Evolutionary conservation across 2,329 filamentous ascomycete species (phyloP), one percentile per base, ranked within the genome.

Genomic region (Sporothrix sp.): DNA sequence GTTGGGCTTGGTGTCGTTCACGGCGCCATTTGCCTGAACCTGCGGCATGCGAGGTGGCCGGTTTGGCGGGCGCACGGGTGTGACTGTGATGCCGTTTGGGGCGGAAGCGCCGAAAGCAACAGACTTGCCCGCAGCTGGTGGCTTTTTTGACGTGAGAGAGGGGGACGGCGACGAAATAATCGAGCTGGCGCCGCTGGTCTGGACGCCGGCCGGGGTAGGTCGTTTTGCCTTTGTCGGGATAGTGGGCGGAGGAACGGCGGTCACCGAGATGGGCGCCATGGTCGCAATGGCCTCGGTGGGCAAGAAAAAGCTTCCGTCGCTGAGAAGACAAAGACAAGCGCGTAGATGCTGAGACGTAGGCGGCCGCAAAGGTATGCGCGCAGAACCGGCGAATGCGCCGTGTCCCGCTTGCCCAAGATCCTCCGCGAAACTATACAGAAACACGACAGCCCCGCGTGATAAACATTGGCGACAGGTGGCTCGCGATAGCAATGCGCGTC

Each of bases 191-290:
- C 81, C 80, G 65, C 85, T 85, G 54, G 79, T 76, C 63, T 84
- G 82, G 52, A 84, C 78, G 39, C 79, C 76, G 42, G 82, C 74
- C 33, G 81, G 80, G 48, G 77, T 71, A 54, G 81, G 81, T 32
- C 83, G 81, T 68, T 87, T 88, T 57, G 79, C 75, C 68, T 87
- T 88, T 58, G 64, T 65, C 58, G 66, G 61, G 59, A 65, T 68
- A 61, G 67, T 66, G 18, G 62, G 60, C 52, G 70, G 69, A 58
- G 68, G 68, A 47, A 66, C 57, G 51, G 71, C 68, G 53, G 74
- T 71, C 61, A 75, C 73, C 5, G 52, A 52, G 61, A 75, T 71
- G 55, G 77, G 75, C 63, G 75, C 75, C 77, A 81, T 81, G 57
- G 23, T 46, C 38, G 44, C 38, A 27, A 16, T 36, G 18, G 33